These are phyloP conservation scores for Torrubiella hemipterigena DNA, from an alignment of 2,329 filamentous ascomycete genomes.

Conservation along the genomic window DNA sequence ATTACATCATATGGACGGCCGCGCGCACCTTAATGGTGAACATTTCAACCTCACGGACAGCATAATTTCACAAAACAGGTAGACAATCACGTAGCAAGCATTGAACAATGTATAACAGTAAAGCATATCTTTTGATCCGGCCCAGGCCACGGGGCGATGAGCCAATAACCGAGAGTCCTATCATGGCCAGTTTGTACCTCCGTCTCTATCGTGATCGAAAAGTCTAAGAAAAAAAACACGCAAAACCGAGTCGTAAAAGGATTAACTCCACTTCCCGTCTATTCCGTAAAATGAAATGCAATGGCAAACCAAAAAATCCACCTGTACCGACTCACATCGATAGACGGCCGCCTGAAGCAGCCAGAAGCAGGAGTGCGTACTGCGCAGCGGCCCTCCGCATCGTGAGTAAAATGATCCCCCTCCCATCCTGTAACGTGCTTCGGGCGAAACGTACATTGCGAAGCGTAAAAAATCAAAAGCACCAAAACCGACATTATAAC, in stretches of 20 bases:
- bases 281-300: constrained; percentile 11
- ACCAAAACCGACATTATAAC: constrained; percentile 8
- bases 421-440: no score
- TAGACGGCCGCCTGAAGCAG: background rate
- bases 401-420: no score
- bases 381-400: constrained; percentile 6
- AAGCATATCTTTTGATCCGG: background rate
- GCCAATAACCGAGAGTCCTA: no score
- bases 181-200: constrained; percentile 6
- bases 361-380: constrained; percentile 7
- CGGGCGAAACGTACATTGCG: no score
- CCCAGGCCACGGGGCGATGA: background rate
- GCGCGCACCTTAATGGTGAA: no score
- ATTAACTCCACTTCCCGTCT: constrained; percentile 16
- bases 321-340: constrained; percentile 2
- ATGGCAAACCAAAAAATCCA: constrained; percentile 7
- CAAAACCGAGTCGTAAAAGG: constrained; percentile 6
- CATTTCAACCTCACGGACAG: no score
- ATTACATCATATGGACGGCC: no score
- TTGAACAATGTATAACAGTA: constrained; percentile 2
- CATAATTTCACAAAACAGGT: no score
- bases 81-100: no score
- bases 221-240: constrained; percentile 13
- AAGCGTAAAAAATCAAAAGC: constrained; percentile 11
- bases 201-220: constrained; percentile 14